These are phyloP conservation scores for Silene conica DNA, from an alignment of 148 eudicot species.

Conservation along the genomic window DNA sequence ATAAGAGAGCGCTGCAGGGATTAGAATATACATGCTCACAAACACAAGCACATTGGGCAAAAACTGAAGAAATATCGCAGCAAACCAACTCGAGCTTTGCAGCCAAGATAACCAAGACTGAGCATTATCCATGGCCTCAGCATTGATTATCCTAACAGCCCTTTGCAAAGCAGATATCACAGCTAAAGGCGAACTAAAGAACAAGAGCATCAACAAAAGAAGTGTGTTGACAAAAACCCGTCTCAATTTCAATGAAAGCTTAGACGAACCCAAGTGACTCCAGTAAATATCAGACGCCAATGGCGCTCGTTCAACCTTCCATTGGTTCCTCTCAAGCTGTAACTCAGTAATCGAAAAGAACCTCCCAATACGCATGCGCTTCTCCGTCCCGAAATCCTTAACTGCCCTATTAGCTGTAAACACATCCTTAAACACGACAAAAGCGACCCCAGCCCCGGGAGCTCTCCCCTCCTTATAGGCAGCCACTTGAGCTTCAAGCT, in stretches of 20 bases:
- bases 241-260: constrained; percentile 58
- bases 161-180: constrained; percentile 75
- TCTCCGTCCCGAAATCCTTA: constrained; percentile 73
- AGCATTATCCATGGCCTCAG: constrained; percentile 95
- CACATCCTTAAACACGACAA: constrained; percentile 92
- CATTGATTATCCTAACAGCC: constrained; percentile 85
- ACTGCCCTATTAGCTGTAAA: constrained; percentile 75
- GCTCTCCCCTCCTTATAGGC: constrained; percentile 84
- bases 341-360: constrained; percentile 82
- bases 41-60: constrained; percentile 93
- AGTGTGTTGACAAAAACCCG: constrained; percentile 76
- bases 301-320: constrained; percentile 96
- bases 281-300: constrained; percentile 92
- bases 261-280: constrained; percentile 86
- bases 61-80: constrained; percentile 82
- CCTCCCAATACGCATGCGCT: constrained; percentile 63
- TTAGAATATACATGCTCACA: constrained; percentile 91
- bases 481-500: constrained; percentile 83
- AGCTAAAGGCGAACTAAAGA: constrained; percentile 93
- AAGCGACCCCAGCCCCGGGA: constrained; percentile 90
- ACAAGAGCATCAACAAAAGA: constrained; percentile 75
- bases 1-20: constrained; percentile 86
- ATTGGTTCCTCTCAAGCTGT: constrained; percentile 85
- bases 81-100: constrained; percentile 92
- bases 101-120: constrained; percentile 86